phyloP scores from a whole-genome alignment of 192 early-diverging fungal genomes.

The Coemansia sp. region DNA sequence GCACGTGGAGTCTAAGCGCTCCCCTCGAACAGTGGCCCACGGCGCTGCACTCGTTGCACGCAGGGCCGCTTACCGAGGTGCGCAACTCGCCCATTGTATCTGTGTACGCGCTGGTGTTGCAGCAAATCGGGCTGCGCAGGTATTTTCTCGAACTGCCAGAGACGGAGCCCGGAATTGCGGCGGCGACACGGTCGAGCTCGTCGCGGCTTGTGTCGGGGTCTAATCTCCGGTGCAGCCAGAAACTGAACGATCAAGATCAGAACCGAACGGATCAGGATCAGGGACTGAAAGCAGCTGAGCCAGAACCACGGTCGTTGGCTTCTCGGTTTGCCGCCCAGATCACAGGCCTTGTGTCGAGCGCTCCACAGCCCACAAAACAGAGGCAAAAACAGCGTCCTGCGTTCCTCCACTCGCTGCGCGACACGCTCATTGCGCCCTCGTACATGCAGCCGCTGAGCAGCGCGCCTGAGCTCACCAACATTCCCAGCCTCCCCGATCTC shows the following conservation, averaged over 20 bases:
- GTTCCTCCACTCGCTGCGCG: background rate
- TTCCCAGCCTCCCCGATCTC: background rate
- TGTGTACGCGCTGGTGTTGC: slow-evolving; percentile 50
- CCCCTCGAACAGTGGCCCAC: slow-evolving; percentile 21
- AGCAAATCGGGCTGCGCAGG: slow-evolving; percentile 48
- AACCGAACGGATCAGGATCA: background rate
- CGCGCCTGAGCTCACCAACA: background rate
- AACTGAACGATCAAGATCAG: too few relatives aligned
- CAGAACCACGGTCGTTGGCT: slow-evolving; percentile 12
- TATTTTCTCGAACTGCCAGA: slow-evolving; percentile 41
- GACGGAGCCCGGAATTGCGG: background rate
- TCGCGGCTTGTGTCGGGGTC: slow-evolving; percentile 12
- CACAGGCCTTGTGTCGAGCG: slow-evolving; percentile 2
- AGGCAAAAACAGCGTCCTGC: background rate
- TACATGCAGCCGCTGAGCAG: slow-evolving; percentile 27
- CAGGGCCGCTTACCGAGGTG: slow-evolving; percentile 17
- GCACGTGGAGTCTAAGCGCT: slow-evolving; percentile 6
- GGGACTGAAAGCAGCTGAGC: background rate
- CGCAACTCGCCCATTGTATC: slow-evolving; percentile 55
- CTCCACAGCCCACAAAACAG: too few relatives aligned
- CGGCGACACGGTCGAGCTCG: slow-evolving; percentile 15
- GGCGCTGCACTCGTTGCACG: slow-evolving; percentile 11
- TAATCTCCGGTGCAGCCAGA: too few relatives aligned
- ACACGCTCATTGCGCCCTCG: slow-evolving; percentile 14
- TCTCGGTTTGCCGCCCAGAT: slow-evolving; percentile 21